Conservation (phyloP, 1,139 yeast genomes). For the Pichia sp. region DNA sequence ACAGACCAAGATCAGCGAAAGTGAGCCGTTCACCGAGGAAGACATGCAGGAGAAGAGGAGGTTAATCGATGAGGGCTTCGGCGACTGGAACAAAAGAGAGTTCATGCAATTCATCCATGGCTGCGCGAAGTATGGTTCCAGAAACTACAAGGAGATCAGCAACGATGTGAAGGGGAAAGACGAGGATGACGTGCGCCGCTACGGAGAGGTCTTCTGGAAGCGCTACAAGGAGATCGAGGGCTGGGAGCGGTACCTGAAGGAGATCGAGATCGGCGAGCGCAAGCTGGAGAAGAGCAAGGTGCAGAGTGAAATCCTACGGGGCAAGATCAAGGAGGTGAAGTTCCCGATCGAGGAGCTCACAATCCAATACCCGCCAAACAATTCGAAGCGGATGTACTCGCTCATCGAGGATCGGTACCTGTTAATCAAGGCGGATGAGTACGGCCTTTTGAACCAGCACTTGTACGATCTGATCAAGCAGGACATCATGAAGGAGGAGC, state of each 20-base stretch:
- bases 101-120: conserved; percentile 81
- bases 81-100: conserved; percentile 83
- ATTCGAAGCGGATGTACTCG: conserved; percentile 80
- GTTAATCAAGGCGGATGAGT: conserved; percentile 64
- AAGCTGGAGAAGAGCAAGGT: conserved; percentile 58
- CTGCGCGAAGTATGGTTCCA: conserved; percentile 75
- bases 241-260: conserved; percentile 76
- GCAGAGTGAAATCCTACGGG: conserved; percentile 63
- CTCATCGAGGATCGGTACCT: conserved; percentile 84
- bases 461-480: conserved; percentile 74
- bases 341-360: conserved; percentile 75
- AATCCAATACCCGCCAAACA: conserved; percentile 87
- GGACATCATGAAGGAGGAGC: conserved; percentile 66
- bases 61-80: conserved; percentile 63
- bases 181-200: conserved; percentile 62
- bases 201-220: conserved; percentile 72
- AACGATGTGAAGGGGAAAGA: conserved; percentile 65
- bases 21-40: conserved; percentile 70
- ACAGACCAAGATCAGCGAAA: conserved; percentile 65
- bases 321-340: conserved; percentile 57
- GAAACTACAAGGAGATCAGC: conserved; percentile 57
- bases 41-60: conserved; percentile 63
- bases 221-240: conserved; percentile 74
- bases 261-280: conserved; percentile 85
- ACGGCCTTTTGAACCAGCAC: conserved; percentile 69